phyloP scores from a whole-genome alignment of 2,329 filamentous ascomycete genomes.

The Alternaria arbusti region DNA sequence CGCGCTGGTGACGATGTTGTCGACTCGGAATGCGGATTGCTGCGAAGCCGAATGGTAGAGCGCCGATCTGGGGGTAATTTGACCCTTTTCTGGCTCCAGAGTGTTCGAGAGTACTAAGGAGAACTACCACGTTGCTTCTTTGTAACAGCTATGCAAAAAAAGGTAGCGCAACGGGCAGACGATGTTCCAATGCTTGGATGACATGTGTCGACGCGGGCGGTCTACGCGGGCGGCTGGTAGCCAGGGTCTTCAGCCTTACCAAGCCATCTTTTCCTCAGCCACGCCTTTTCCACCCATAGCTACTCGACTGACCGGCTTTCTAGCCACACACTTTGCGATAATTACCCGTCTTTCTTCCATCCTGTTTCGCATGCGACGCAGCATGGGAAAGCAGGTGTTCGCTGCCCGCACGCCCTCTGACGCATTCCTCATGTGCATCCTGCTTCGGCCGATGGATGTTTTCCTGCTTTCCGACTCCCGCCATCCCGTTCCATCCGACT shows the following conservation, averaged over 20 bases:
- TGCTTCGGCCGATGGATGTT: not conserved
- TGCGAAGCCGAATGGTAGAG: not conserved
- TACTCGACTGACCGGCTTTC: not conserved
- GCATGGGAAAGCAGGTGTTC: not conserved
- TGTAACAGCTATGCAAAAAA: not conserved
- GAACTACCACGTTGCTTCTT: not conserved
- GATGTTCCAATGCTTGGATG: not conserved
- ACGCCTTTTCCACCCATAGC: not conserved
- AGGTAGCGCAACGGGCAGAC: not conserved
- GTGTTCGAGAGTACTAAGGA: not conserved
- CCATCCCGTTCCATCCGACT: not conserved
- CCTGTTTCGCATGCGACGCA: not conserved
- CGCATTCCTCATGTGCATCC: not conserved
- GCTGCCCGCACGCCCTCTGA: not conserved
- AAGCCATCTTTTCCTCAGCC: conserved; percentile 12
- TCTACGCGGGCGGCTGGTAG: conserved; percentile 12
- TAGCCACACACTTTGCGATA: not conserved
- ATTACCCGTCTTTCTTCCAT: not conserved
- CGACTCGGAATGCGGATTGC: conserved; percentile 3
- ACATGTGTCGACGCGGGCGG: conserved; percentile 5
- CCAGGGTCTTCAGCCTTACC: conserved; percentile 13
- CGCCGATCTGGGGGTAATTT: not conserved
- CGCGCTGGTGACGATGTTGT: not conserved
- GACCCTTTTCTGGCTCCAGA: not conserved
- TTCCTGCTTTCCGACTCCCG: not conserved